Evolutionary conservation across 441 rosid genomes (phyloP), one percentile per base, ranked within the genome.

Genomic region (Adansonia madagascariensis): DNA sequence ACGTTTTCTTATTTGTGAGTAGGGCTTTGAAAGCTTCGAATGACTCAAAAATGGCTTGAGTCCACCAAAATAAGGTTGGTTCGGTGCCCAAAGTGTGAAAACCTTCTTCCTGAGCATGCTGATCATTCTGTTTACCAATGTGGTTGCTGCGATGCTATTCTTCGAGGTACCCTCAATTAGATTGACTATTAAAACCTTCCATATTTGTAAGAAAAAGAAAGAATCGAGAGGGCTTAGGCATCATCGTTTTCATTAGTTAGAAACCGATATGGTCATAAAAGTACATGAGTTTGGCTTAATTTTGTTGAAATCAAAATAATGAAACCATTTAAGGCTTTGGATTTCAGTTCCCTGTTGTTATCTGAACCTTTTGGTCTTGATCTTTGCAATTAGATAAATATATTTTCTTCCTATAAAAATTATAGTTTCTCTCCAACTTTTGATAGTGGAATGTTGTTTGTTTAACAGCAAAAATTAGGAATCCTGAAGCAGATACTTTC

Each of bases 101-200:
- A 87, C 84, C 86, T 95, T 80, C 91, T 95, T 8, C 94, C 91
- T 6, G 93, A 92, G 84, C 97, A 91, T 50, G 89, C 80, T 43
- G 92, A 83, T 77, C 94, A 90, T 75, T 86, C 95, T 14, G 91
- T 94, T 70, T 92, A 91, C 72, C 88, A 89, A 68, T 95, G 99
- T 74, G 98, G 99, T 59, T 98, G 98, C 15, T 95, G 99, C 61
- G 95, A 97, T 43, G 92, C 97, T 77, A 91, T 95, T 84, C 98
- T 95, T 80, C 88, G 91, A 85, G 95, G 97, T 10, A 17, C 31
- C 52, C n/a, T 66, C 8, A 43, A 17, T 66, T 4, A 0, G 11
- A 35, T 63, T 63, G 5, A 31, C 15, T 44, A 63, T 63, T 31
- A 63, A 63, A 35, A 35, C 68, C 68, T 7, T 6, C 18, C 66